Evolutionary conservation across 306 rosid species (phyloP).

Genomic region (Canavalia gladiata): DNA sequence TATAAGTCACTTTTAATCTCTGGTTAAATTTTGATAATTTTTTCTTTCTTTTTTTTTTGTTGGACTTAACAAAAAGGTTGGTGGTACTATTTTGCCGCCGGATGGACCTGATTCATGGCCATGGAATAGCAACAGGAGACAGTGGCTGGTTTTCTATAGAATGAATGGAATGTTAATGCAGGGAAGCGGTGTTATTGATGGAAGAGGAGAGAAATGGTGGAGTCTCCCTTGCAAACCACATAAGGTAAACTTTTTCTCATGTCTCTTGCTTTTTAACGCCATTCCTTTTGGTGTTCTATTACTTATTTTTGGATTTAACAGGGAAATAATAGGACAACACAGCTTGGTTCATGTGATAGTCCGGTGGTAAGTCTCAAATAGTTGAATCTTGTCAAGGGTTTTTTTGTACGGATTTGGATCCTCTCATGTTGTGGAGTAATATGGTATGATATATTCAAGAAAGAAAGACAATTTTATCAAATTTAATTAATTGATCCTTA

Average conservation of each 20-base stretch:
- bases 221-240: constrained; percentile 67
- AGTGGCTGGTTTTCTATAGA: constrained; percentile 72
- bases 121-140: constrained; percentile 34
- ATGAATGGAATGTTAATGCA: constrained; percentile 59
- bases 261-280: not conserved
- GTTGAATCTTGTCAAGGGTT: not conserved
- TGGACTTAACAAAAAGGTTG: constrained; percentile 53
- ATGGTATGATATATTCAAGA: too few species aligned
- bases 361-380: constrained; percentile 63
- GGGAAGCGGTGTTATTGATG: constrained; percentile 69
- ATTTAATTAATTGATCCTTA: too few species aligned
- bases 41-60: not conserved
- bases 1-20: not conserved
- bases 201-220: constrained; percentile 83
- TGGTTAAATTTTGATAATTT: not conserved
- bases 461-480: too few species aligned
- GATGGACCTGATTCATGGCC: constrained; percentile 79
- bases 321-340: constrained; percentile 53
- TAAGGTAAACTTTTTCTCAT: constrained; percentile 45
- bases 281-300: not conserved
- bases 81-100: constrained; percentile 64
- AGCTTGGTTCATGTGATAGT: constrained; percentile 63
- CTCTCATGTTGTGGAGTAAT: too few species aligned
- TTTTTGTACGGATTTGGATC: too few species aligned
- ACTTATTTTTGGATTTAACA: constrained; percentile 43